Conservation (phyloP, 2,329 filamentous ascomycete genomes). For the Claviceps sp. region DNA sequence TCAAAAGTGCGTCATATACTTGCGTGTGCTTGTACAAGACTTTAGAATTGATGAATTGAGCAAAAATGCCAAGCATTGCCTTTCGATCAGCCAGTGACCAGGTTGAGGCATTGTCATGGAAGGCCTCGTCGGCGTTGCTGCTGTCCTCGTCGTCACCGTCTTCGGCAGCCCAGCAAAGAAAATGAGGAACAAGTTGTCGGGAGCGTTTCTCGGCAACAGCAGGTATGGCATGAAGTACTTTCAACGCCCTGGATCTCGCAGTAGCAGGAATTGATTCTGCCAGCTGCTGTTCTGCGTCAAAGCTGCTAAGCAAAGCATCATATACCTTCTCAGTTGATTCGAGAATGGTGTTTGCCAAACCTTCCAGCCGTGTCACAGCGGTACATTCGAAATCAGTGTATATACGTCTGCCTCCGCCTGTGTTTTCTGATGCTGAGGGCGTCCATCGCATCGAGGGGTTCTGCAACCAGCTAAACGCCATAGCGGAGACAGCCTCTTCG, state of each 20-base stretch:
- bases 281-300: constrained; percentile 49
- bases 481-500: constrained; percentile 56
- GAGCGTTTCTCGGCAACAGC: constrained; percentile 75
- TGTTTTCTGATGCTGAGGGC: constrained; percentile 23
- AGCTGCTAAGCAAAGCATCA: constrained; percentile 47
- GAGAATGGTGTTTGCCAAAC: constrained; percentile 36
- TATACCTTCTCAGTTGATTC: constrained; percentile 38
- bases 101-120: constrained; percentile 23
- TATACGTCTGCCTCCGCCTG: constrained; percentile 23
- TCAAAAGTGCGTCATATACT: constrained; percentile 63
- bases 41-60: constrained; percentile 74
- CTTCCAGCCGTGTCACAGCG: constrained; percentile 50
- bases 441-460: constrained; percentile 42
- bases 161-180: constrained; percentile 64
- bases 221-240: constrained; percentile 61
- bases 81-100: constrained; percentile 78
- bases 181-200: constrained; percentile 69
- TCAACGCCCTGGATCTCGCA: constrained; percentile 65
- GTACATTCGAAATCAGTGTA: constrained; percentile 75
- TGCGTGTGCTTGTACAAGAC: constrained; percentile 67
- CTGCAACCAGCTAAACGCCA: constrained; percentile 69
- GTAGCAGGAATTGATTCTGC: constrained; percentile 37
- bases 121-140: constrained; percentile 22
- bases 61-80: constrained; percentile 66
- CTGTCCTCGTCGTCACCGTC: constrained; percentile 27